phyloP scores from a whole-genome alignment of 208 protist species.

The Trypanosoma theileri region DNA sequence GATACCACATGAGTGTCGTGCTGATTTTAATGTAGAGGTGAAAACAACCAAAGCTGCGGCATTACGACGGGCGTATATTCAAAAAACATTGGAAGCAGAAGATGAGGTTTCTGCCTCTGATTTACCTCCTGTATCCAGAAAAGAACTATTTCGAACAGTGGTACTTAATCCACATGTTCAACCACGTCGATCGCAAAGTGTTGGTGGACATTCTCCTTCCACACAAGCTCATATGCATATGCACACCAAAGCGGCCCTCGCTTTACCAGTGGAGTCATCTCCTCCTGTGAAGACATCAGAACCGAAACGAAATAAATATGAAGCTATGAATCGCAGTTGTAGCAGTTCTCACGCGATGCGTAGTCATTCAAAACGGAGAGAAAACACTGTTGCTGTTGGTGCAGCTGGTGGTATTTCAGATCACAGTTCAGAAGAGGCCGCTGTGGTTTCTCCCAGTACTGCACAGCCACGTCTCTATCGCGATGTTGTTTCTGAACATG shows the following conservation, averaged over 20 bases:
- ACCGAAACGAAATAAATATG: background rate
- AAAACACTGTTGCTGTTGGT: background rate
- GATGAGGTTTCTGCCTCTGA: background rate
- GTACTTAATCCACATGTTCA: background rate
- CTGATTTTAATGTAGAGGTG: conserved; percentile 57
- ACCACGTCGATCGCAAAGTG: background rate
- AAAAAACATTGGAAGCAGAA: conserved; percentile 17
- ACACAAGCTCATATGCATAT: background rate
- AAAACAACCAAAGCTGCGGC: conserved; percentile 50
- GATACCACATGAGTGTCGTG: conserved; percentile 74
- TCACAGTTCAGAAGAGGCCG: conserved; percentile 4
- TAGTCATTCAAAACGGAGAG: background rate
- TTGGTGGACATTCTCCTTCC: conserved; percentile 11
- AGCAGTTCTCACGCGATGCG: no score
- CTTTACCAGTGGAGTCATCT: background rate
- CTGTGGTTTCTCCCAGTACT: background rate
- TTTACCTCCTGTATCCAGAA: conserved; percentile 11
- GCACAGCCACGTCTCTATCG: conserved; percentile 16
- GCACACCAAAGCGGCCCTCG: background rate
- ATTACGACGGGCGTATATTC: conserved; percentile 53
- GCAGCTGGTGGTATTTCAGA: conserved; percentile 8
- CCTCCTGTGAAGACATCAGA: background rate
- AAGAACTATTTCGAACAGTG: conserved; percentile 16
- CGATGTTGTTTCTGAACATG: conserved; percentile 43
- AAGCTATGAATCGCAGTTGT: background rate